These are phyloP conservation scores for Thecaphora thlaspeos DNA, from an alignment of 1,284 basidiomycete genomes.

Conservation along the genomic window DNA sequence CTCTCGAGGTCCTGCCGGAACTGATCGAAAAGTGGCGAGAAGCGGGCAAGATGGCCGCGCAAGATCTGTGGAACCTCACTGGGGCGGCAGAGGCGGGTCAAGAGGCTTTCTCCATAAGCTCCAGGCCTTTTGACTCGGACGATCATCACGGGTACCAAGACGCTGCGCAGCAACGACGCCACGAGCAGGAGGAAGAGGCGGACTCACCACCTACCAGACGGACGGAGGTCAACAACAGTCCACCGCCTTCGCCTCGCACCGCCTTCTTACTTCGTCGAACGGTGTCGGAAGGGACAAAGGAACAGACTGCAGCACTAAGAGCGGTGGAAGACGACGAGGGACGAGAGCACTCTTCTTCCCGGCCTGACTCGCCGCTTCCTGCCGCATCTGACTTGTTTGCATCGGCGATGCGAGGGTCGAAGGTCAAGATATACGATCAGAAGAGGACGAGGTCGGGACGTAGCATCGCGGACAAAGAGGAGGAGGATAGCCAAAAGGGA, in stretches of 20 bases:
- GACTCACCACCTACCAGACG: too few species aligned
- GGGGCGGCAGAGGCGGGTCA: slow-evolving; percentile 10
- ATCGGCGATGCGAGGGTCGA: too few species aligned
- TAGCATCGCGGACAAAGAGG: neutral
- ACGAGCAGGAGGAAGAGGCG: too few species aligned
- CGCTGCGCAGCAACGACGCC: too few species aligned
- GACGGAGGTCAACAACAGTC: neutral
- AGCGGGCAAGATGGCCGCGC: slow-evolving; percentile 24
- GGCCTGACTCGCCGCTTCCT: too few species aligned
- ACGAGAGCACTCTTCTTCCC: neutral
- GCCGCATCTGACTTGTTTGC: too few species aligned
- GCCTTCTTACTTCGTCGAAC: slow-evolving; percentile 15
- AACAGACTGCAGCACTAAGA: slow-evolving; percentile 1
- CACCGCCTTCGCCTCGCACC: slow-evolving; percentile 14
- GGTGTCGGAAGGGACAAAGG: slow-evolving; percentile 2
- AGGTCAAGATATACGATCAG: too few species aligned
- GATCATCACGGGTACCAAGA: neutral
- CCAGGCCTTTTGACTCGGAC: neutral
- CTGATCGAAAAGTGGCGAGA: slow-evolving; percentile 25
- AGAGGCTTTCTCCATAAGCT: neutral
- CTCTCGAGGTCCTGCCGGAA: slow-evolving; percentile 13
- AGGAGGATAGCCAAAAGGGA: neutral
- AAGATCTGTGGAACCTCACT: slow-evolving; percentile 30
- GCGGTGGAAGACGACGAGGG: neutral
- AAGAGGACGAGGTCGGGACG: too few species aligned